Evolutionary conservation across 768 basidiomycete genomes (phyloP).

Genomic region (Phylloporus rhodoxanthus): DNA sequence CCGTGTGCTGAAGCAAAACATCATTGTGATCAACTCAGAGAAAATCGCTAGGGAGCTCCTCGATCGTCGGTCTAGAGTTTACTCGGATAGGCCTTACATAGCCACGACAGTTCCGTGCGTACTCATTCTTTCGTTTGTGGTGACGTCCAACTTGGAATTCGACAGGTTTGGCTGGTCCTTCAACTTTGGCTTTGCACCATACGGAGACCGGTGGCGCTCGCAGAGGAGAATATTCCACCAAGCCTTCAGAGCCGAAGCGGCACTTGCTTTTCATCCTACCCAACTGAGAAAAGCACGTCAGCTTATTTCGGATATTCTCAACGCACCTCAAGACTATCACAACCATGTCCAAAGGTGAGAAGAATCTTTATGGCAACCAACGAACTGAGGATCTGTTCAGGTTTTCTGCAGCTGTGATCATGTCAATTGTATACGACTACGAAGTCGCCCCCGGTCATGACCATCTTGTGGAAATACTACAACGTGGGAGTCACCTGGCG

Average conservation of each 20-base stretch:
- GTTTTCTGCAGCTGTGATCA: slow-evolving; percentile 32
- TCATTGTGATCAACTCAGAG: not conserved
- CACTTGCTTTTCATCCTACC: too few species aligned
- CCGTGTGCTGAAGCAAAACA: not conserved
- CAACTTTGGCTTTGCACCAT: too few species aligned
- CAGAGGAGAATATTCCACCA: too few species aligned
- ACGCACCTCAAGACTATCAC: too few species aligned
- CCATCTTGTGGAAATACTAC: slow-evolving; percentile 34
- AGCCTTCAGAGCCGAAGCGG: too few species aligned
- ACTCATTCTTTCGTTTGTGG: not conserved
- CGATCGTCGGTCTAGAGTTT: not conserved
- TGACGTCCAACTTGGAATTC: not conserved
- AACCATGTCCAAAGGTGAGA: too few species aligned
- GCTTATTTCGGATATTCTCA: too few species aligned
- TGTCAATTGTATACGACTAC: slow-evolving; percentile 41
- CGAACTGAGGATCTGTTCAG: slow-evolving; percentile 11
- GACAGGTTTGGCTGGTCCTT: too few species aligned
- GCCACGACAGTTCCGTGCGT: not conserved
- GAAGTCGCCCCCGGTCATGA: slow-evolving; percentile 33
- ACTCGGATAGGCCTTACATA: not conserved
- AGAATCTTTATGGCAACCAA: not conserved
- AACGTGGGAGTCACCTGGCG: slow-evolving; percentile 25
- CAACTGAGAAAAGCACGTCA: too few species aligned
- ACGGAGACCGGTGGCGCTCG: too few species aligned
- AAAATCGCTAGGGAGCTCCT: not conserved